Conservation (phyloP, 139 green algal genomes). For the Chlamydomonas schloesseri region DNA sequence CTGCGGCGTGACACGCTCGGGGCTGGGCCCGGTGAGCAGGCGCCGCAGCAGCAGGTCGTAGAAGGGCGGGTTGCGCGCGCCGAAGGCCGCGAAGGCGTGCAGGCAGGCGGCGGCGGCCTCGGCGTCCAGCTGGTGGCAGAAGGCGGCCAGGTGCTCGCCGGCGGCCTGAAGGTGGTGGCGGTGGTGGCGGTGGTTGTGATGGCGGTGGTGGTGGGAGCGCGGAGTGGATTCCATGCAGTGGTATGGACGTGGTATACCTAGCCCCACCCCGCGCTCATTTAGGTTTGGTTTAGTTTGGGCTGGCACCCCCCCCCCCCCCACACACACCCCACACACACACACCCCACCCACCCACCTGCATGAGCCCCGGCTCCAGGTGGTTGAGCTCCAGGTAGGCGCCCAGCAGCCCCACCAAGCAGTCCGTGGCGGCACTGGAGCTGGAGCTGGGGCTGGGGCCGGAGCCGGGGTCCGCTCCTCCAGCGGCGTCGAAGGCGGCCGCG, state of each 20-base stretch:
- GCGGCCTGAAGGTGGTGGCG: neutral
- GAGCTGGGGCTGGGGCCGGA: neutral
- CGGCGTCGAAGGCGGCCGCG: neutral
- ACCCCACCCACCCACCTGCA: neutral
- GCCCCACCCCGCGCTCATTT: too few species aligned
- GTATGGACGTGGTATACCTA: too few species aligned
- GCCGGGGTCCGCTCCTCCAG: too few species aligned
- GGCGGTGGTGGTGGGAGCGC: neutral
- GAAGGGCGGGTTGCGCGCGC: conserved; percentile 13
- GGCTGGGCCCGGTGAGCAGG: neutral
- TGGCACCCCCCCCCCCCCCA: too few species aligned
- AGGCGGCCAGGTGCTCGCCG: neutral
- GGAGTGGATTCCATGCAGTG: too few species aligned
- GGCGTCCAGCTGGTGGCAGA: neutral
- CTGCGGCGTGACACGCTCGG: neutral
- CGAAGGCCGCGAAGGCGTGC: neutral
- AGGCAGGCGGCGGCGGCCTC: neutral
- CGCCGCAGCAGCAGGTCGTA: conserved; percentile 9
- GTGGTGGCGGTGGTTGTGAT: neutral
- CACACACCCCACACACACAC: too few species aligned
- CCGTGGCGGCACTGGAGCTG: neutral
- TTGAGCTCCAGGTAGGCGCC: neutral
- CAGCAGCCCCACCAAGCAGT: conserved; percentile 5
- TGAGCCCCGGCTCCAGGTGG: conserved; percentile 10
- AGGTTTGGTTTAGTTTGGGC: too few species aligned